These are phyloP conservation scores for Elsinoe australis DNA, from an alignment of 2,329 filamentous ascomycete genomes.

Conservation along the genomic window DNA sequence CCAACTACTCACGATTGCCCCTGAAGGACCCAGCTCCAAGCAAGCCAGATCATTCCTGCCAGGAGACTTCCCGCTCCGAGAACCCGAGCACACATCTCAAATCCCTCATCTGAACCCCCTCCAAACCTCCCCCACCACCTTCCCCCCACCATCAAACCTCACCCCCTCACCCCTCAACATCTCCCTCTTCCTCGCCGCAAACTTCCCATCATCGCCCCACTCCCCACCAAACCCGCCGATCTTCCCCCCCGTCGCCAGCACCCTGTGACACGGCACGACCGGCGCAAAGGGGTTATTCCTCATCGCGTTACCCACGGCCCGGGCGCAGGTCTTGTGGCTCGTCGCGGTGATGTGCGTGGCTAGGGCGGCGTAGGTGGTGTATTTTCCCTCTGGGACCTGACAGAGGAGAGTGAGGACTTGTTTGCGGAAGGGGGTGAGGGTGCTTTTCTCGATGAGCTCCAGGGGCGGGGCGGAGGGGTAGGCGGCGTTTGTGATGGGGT, in stretches of 20 bases:
- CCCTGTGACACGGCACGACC: constrained; percentile 37
- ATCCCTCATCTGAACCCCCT: constrained; percentile 26
- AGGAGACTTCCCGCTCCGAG: not conserved
- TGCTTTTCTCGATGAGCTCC: constrained; percentile 37
- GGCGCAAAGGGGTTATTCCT: constrained; percentile 38
- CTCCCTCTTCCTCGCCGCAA: constrained; percentile 36
- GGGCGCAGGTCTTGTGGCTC: constrained; percentile 31
- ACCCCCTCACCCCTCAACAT: constrained; percentile 39
- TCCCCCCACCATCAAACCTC: constrained; percentile 37
- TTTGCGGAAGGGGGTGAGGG: constrained; percentile 45
- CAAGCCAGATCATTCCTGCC: not conserved
- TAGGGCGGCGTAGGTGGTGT: constrained; percentile 33
- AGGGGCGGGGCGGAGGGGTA: constrained; percentile 34
- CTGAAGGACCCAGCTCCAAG: not conserved
- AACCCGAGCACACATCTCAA: not conserved
- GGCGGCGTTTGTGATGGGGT: constrained; percentile 35
- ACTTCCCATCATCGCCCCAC: constrained; percentile 41
- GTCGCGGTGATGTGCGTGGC: constrained; percentile 28
- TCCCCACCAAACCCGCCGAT: constrained; percentile 47
- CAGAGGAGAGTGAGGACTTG: constrained; percentile 30
- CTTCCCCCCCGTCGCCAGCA: constrained; percentile 30
- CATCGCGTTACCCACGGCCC: constrained; percentile 37
- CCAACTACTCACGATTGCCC: too few relatives aligned
- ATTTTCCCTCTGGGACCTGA: constrained; percentile 30
- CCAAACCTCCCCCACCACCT: constrained; percentile 36